phyloP scores from a whole-genome alignment of 164 flowering plant species.

The Magnolia officinalis region DNA sequence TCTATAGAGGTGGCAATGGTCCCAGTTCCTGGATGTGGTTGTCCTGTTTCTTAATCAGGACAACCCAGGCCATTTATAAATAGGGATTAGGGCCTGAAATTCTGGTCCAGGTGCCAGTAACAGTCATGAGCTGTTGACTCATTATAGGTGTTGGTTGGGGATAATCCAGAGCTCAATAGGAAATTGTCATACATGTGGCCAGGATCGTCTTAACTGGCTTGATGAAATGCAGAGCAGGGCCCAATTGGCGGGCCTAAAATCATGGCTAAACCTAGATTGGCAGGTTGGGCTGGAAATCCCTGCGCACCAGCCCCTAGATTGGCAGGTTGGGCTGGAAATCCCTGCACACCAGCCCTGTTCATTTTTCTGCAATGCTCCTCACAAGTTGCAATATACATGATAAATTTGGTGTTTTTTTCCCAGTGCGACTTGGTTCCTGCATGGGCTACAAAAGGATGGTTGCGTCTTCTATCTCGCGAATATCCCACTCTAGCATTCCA shows the following conservation, averaged over 20 bases:
- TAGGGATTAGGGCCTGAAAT: too few species aligned
- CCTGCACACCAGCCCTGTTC: background rate
- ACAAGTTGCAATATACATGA: background rate
- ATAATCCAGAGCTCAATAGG: too few species aligned
- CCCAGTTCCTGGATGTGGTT: too few species aligned
- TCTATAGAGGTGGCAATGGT: too few species aligned
- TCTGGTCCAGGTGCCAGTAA: too few species aligned
- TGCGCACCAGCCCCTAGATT: background rate
- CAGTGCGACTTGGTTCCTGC: constrained; percentile 98
- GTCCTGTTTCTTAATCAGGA: too few species aligned
- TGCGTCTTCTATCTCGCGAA: constrained; percentile 75
- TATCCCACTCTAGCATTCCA: constrained; percentile 97
- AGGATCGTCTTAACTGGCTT: too few species aligned
- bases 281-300: background rate
- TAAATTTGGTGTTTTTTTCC: background rate
- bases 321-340: background rate
- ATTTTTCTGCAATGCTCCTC: background rate
- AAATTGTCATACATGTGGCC: too few species aligned
- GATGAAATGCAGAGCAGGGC: background rate
- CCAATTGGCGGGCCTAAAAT: background rate
- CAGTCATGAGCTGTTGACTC: too few species aligned
- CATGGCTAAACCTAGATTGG: background rate
- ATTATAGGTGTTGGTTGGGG: too few species aligned
- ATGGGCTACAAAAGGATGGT: constrained; percentile 99
- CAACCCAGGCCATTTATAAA: too few species aligned